Conservation (phyloP, 2,329 filamentous ascomycete genomes). For the Ophiostoma ips region DNA sequence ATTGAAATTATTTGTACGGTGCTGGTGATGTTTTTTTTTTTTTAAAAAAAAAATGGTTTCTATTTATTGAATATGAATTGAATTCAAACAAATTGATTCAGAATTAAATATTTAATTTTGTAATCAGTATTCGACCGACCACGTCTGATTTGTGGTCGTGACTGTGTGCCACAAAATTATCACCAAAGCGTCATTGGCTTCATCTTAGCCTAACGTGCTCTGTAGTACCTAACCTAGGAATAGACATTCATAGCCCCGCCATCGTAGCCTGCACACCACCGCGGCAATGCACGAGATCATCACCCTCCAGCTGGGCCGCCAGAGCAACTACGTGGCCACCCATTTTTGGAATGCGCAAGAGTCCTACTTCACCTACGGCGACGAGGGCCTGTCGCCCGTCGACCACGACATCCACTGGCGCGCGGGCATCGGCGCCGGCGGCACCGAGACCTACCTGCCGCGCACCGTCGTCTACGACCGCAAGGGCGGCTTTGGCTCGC, state of each 20-base stretch:
- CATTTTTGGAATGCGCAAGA: constrained; percentile 99
- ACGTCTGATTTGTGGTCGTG: too few relatives aligned
- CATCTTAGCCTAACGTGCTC: not conserved
- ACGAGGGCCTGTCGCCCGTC: constrained; percentile 50
- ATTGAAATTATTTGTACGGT: too few relatives aligned
- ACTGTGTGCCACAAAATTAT: too few relatives aligned
- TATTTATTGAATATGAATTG: too few relatives aligned
- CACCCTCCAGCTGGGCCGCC: constrained; percentile 83
- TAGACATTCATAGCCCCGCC: not conserved
- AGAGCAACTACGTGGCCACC: constrained; percentile 83
- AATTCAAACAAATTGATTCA: too few relatives aligned
- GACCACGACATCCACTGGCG: constrained; percentile 85
- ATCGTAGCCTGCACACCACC: too few relatives aligned
- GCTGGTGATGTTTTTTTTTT: too few relatives aligned
- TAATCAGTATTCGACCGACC: too few relatives aligned
- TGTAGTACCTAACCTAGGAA: not conserved
- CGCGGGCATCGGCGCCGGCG: constrained; percentile 66
- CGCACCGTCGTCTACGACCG: constrained; percentile 88
- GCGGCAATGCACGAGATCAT: constrained; percentile 78
- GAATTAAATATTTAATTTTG: too few relatives aligned
- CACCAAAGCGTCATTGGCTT: not conserved
- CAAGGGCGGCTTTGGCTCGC: constrained; percentile 80
- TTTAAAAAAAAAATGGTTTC: too few relatives aligned
- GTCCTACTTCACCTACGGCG: constrained; percentile 86
- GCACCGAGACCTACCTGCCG: constrained; percentile 82